A percentile compares a stretch with the other conserved stretches of the same genome.
Conservation (phyloP, 768 basidiomycete genomes). For the Coprinellus micaceus region DNA sequence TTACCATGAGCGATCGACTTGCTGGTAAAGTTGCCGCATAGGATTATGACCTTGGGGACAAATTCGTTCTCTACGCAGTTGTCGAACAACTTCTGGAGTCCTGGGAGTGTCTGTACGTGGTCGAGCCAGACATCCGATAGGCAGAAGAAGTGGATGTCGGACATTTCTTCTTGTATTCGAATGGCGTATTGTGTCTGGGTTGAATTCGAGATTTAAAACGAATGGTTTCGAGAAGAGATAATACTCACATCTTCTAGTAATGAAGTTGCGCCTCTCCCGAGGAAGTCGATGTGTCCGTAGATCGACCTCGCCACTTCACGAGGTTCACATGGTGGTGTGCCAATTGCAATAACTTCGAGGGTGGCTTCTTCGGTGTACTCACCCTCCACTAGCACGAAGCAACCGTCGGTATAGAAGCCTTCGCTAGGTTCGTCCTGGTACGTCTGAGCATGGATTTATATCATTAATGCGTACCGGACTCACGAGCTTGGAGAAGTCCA, state of each 20-base stretch:
- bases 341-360: conserved; percentile 87
- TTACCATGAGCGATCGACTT: conserved; percentile 76
- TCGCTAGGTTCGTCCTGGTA: conserved; percentile 82
- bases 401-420: conserved; percentile 94
- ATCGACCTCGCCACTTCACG: conserved; percentile 85
- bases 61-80: conserved; percentile 84
- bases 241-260: conserved; percentile 79
- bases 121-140: conserved; percentile 97
- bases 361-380: conserved; percentile 92
- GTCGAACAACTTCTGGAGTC: conserved; percentile 82
- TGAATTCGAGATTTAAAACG: conserved; percentile 4
- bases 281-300: conserved; percentile 94
- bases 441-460: not conserved
- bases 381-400: conserved; percentile 91
- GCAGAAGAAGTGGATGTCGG: conserved; percentile 85
- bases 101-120: conserved; percentile 74
- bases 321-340: conserved; percentile 95
- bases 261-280: conserved; percentile 92
- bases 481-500: conserved; percentile 87
- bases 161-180: conserved; percentile 63
- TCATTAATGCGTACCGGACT: conserved; percentile 18
- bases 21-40: conserved; percentile 95
- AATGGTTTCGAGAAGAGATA: not conserved
- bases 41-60: conserved; percentile 83
- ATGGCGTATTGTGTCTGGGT: conserved; percentile 55